Evolutionary conservation across 768 basidiomycete genomes (phyloP).

Genomic region (Termitomyces sp.): DNA sequence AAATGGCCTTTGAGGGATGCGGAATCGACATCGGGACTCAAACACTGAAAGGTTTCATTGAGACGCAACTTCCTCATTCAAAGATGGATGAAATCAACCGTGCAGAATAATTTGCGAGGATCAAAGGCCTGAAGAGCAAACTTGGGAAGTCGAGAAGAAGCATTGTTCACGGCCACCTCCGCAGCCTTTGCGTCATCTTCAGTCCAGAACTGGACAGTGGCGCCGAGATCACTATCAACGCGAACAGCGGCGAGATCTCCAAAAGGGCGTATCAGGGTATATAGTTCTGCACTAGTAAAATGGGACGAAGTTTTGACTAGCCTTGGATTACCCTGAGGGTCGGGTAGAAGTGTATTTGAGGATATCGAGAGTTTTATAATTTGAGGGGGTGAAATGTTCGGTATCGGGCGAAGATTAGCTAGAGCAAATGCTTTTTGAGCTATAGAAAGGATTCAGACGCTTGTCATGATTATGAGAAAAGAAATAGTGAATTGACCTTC

Average conservation of each 20-base stretch:
- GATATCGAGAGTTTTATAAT: neutral
- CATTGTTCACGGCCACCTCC: neutral
- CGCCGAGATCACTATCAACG: neutral
- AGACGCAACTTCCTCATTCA: neutral
- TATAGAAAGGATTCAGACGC: neutral
- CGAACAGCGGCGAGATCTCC: neutral
- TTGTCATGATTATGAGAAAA: neutral
- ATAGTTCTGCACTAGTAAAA: neutral
- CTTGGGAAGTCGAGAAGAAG: neutral
- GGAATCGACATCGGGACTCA: neutral
- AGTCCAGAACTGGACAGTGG: constrained; percentile 5
- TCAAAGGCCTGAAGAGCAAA: neutral
- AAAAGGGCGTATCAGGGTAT: constrained; percentile 1
- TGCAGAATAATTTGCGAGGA: neutral
- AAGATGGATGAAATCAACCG: neutral
- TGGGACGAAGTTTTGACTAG: neutral
- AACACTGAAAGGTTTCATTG: neutral
- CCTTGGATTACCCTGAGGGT: neutral
- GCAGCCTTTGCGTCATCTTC: neutral
- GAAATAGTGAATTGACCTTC: neutral
- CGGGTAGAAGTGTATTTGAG: neutral
- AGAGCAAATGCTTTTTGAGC: neutral
- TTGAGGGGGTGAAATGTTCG: neutral
- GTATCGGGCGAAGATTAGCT: neutral
- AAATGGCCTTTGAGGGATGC: neutral